Percentiles rank a stretch among this genome's conserved stretches.
Evolutionary conservation across 2,329 filamentous ascomycete genomes (phyloP).

Genomic region (Alternaria sp.): DNA sequence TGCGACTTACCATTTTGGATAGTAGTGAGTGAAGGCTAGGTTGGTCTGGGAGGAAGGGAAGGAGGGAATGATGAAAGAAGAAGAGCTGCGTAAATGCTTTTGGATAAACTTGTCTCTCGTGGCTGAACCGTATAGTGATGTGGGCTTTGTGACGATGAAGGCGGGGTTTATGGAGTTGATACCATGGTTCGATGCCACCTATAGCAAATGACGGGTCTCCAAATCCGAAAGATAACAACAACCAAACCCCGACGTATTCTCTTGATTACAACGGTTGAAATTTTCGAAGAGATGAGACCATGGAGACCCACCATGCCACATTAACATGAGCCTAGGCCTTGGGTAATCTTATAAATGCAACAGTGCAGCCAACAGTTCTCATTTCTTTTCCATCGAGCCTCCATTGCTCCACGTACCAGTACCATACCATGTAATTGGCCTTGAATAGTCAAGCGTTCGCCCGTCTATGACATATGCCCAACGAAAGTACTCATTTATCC

Average conservation of each 20-base stretch:
- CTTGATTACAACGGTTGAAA: not conserved
- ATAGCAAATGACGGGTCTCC: not conserved
- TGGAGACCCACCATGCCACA: not conserved
- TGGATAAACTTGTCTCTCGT: not conserved
- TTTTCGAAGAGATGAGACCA: not conserved
- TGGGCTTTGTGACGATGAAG: not conserved
- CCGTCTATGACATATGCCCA: slow-evolving; percentile 45
- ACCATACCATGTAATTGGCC: slow-evolving; percentile 33
- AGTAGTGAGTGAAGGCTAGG: not conserved
- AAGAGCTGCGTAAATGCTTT: not conserved
- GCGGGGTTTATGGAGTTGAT: not conserved
- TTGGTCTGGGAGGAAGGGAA: not conserved
- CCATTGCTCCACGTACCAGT: slow-evolving; percentile 46
- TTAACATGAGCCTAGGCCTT: not conserved
- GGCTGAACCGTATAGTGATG: not conserved
- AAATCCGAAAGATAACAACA: not conserved
- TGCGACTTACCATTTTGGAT: slow-evolving; percentile 8
- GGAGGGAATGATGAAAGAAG: not conserved
- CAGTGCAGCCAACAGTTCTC: slow-evolving; percentile 24
- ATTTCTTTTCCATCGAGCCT: not conserved
- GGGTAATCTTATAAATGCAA: not conserved
- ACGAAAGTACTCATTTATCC: slow-evolving; percentile 47
- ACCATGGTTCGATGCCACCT: slow-evolving; percentile 4
- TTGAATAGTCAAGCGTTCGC: slow-evolving; percentile 44
- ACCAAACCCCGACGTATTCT: not conserved